A percentile compares a stretch with the other conserved stretches of the same genome.
Conservation (phyloP, 495 filamentous ascomycete species). For the Lophiostoma macrostomum region DNA sequence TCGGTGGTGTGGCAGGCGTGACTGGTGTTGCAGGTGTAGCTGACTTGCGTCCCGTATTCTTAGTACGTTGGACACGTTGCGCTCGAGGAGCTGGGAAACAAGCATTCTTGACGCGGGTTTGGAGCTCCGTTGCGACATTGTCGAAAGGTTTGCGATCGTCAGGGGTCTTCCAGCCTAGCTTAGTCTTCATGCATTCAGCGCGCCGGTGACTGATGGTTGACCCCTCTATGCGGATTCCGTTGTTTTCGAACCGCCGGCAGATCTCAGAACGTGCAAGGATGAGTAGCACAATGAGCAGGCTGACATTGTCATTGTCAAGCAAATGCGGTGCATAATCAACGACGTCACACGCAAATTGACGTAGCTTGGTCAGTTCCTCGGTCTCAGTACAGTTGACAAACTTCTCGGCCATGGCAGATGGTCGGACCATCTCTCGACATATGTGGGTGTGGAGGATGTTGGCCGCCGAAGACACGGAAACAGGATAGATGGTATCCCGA, state of each 20-base stretch:
- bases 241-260: conserved; percentile 24
- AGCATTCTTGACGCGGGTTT: conserved; percentile 26
- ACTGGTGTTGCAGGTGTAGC: background rate
- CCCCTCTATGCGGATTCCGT: conserved; percentile 32
- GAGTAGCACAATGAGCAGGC: conserved; percentile 29
- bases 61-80: background rate
- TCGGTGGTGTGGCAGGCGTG: background rate
- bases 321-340: conserved; percentile 31
- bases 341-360: conserved; percentile 20
- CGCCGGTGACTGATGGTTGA: conserved; percentile 31
- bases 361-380: conserved; percentile 10
- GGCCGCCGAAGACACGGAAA: conserved; percentile 24
- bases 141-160: conserved; percentile 25
- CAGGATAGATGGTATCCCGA: conserved; percentile 23
- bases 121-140: conserved; percentile 20
- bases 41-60: background rate
- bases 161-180: conserved; percentile 22
- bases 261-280: conserved; percentile 29
- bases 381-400: conserved; percentile 19
- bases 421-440: conserved; percentile 22
- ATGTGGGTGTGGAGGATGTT: conserved; percentile 17
- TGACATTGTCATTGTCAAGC: conserved; percentile 32
- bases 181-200: conserved; percentile 28
- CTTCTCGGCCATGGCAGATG: conserved; percentile 18
- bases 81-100: conserved; percentile 13